phyloP scores from a whole-genome alignment of 345 rosid genomes.

The thale cress (Arabidopsis thaliana) region TAIR10.1 NC_003070.9:7819001-7819500 shows the following conservation, averaged over 20 bases:
- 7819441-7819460: background rate
- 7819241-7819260: constrained; percentile 91
- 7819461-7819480: constrained; percentile 11
- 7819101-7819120: constrained; percentile 90
- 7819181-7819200: background rate
- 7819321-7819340: constrained; percentile 92
- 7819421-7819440: background rate
- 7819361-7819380: constrained; percentile 61
- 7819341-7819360: constrained; percentile 79
- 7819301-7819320: constrained; percentile 87
- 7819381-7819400: constrained; percentile 45
- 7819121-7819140: constrained; percentile 77
- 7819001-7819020: constrained; percentile 96
- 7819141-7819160: constrained; percentile 59
- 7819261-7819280: constrained; percentile 94
- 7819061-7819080: constrained; percentile 50
- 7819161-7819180: constrained; percentile 3
- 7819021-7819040: constrained; percentile 83
- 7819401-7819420: constrained; percentile 47
- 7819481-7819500: constrained; percentile 54
- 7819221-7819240: background rate
- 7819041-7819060: constrained; percentile 72
- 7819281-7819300: constrained; percentile 96
- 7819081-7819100: constrained; percentile 81
- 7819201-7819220: constrained; percentile 11